These are phyloP conservation scores for Buxus sempervirens DNA, from an alignment of 164 flowering plant species.

Conservation along the genomic window DNA sequence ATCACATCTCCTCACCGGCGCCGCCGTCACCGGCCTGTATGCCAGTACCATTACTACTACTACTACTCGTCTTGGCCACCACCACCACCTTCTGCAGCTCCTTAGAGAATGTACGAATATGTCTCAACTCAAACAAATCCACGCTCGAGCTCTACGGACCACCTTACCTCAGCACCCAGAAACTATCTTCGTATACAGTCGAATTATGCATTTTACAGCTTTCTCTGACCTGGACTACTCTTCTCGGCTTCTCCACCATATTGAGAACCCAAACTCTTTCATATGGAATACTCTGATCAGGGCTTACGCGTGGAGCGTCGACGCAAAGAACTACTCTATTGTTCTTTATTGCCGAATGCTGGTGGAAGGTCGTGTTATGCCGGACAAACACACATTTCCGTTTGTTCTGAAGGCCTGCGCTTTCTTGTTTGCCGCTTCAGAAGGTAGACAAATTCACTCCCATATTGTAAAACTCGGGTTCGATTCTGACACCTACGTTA, in stretches of 20 bases:
- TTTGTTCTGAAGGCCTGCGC: slow-evolving; percentile 79
- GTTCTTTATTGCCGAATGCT: slow-evolving; percentile 37
- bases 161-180: slow-evolving; percentile 23
- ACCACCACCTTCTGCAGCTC: slow-evolving; percentile 34
- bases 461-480: slow-evolving; percentile 57
- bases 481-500: slow-evolving; percentile 44
- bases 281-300: slow-evolving; percentile 64
- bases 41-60: slow-evolving; percentile 12
- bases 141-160: slow-evolving; percentile 54
- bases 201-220: slow-evolving; percentile 49
- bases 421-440: slow-evolving; percentile 42
- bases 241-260: slow-evolving; percentile 36
- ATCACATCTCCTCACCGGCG: slow-evolving; percentile 13
- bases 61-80: too few species aligned
- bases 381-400: slow-evolving; percentile 72
- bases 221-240: slow-evolving; percentile 39
- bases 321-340: slow-evolving; percentile 37
- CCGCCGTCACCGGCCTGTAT: slow-evolving; percentile 10
- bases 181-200: slow-evolving; percentile 41
- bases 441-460: slow-evolving; percentile 60
- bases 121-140: slow-evolving; percentile 67
- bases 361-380: slow-evolving; percentile 28
- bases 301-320: slow-evolving; percentile 42
- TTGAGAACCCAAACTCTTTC: slow-evolving; percentile 54
- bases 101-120: slow-evolving; percentile 34